These are phyloP conservation scores for Vitis hybrid DNA, from an alignment of 177 flowering plant genomes.

Conservation along the genomic window DNA sequence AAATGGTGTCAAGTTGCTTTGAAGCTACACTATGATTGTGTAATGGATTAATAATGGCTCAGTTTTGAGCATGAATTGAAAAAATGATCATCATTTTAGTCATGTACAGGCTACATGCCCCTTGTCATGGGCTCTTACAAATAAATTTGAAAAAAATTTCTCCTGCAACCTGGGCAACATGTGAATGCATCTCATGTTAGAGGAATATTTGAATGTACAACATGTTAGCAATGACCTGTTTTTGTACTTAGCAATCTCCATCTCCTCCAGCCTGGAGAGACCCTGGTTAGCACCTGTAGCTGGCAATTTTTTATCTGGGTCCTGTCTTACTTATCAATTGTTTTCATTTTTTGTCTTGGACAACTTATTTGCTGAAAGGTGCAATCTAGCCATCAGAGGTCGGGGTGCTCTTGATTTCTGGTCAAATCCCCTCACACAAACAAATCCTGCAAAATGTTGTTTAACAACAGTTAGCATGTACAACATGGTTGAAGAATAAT, in stretches of 20 bases:
- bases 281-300: slow-evolving; percentile 18
- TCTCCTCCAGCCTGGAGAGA: not conserved
- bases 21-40: not conserved
- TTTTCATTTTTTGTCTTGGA: slow-evolving; percentile 33
- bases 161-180: slow-evolving; percentile 6
- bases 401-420: slow-evolving; percentile 63
- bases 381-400: slow-evolving; percentile 71
- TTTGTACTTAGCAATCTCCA: slow-evolving; percentile 1
- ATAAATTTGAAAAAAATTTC: slow-evolving; percentile 1
- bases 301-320: slow-evolving; percentile 11
- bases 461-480: not conserved
- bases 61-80: slow-evolving; percentile 23
- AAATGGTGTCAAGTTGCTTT: not conserved
- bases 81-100: slow-evolving; percentile 8
- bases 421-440: slow-evolving; percentile 88
- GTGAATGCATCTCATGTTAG: slow-evolving; percentile 21
- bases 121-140: slow-evolving; percentile 9
- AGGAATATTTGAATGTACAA: slow-evolving; percentile 27
- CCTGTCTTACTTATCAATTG: slow-evolving; percentile 14
- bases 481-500: slow-evolving; percentile 1
- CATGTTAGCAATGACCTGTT: slow-evolving; percentile 18
- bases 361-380: slow-evolving; percentile 62
- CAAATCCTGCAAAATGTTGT: slow-evolving; percentile 59
- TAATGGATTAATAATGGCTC: slow-evolving; percentile 26
- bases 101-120: slow-evolving; percentile 12